Percentiles rank a stretch among this genome's conserved stretches.
These are phyloP conservation scores for Noccaea caerulescens DNA, from an alignment of 345 rosid genomes.

Conservation along the genomic window DNA sequence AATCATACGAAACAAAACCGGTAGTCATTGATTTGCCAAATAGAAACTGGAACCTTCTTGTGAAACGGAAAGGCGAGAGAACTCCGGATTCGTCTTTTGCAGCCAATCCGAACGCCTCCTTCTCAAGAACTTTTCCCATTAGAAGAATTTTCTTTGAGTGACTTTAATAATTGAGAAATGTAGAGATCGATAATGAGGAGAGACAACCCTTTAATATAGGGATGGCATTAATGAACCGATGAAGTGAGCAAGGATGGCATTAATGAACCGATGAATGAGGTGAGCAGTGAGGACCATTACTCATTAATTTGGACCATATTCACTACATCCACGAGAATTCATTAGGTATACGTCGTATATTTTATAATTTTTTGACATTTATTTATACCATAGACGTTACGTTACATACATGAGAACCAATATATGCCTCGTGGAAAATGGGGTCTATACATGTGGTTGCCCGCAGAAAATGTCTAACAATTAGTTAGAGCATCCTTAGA, in stretches of 20 bases:
- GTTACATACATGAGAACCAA: too few species aligned
- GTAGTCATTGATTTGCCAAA: background rate
- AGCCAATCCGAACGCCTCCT: slow-evolving; percentile 55
- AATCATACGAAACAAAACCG: background rate
- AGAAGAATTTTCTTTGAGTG: background rate
- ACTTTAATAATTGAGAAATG: slow-evolving; percentile 23
- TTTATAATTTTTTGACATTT: too few species aligned
- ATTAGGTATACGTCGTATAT: too few species aligned
- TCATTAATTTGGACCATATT: slow-evolving; percentile 1
- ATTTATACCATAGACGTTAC: too few species aligned
- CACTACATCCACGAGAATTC: background rate
- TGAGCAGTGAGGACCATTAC: background rate
- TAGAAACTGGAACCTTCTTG: slow-evolving; percentile 48
- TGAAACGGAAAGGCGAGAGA: slow-evolving; percentile 54
- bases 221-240: background rate
- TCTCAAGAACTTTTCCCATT: slow-evolving; percentile 38
- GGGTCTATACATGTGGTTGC: too few species aligned
- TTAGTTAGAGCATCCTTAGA: too few species aligned
- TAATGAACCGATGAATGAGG: background rate
- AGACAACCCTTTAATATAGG: background rate
- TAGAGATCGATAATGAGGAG: slow-evolving; percentile 1
- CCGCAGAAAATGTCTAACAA: too few species aligned
- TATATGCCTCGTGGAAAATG: too few species aligned
- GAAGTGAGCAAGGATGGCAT: background rate
- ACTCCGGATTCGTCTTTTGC: slow-evolving; percentile 51